Conservation (phyloP, 306 rosid species). For the Dicorynia guianensis region DNA sequence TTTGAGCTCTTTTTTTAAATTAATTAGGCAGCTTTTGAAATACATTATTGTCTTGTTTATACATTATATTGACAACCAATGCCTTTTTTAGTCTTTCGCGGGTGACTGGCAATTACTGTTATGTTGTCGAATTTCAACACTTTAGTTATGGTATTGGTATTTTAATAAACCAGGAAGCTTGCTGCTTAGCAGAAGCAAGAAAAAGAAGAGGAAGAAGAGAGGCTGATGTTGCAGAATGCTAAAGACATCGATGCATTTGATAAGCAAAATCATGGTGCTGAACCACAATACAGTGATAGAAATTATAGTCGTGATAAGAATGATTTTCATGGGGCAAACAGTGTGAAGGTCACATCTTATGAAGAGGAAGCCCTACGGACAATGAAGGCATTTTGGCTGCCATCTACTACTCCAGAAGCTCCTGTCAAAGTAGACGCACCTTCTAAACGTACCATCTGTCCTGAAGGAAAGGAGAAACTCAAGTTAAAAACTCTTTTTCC, state of each 20-base stretch:
- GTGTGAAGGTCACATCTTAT: slow-evolving; percentile 96
- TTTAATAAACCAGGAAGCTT: slow-evolving; percentile 64
- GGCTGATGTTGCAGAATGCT: slow-evolving; percentile 74
- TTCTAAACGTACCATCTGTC: slow-evolving; percentile 57
- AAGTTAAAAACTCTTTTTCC: slow-evolving; percentile 65
- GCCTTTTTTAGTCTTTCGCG: not conserved
- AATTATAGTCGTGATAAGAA: slow-evolving; percentile 74
- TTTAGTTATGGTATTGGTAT: slow-evolving; percentile 28
- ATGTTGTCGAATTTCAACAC: slow-evolving; percentile 1
- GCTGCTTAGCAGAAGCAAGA: slow-evolving; percentile 92
- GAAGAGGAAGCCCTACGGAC: slow-evolving; percentile 99
- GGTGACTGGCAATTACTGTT: not conserved
- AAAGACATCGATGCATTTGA: slow-evolving; percentile 96
- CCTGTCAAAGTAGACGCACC: slow-evolving; percentile 63
- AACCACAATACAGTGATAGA: slow-evolving; percentile 85
- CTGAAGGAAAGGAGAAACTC: slow-evolving; percentile 68
- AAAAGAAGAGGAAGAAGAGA: slow-evolving; percentile 86
- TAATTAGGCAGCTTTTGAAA: slow-evolving; percentile 5
- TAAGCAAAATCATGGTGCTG: slow-evolving; percentile 97
- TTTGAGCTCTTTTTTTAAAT: slow-evolving; percentile 26
- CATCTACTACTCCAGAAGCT: slow-evolving; percentile 73
- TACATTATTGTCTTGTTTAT: not conserved
- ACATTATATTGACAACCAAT: not conserved
- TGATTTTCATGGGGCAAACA: slow-evolving; percentile 96
- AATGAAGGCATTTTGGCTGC: slow-evolving; percentile 91